A percentile compares a stretch with the other conserved stretches of the same genome.
phyloP scores from a whole-genome alignment of 2,329 filamentous ascomycete species.

The Aaosphaeria pasadenensis region DNA sequence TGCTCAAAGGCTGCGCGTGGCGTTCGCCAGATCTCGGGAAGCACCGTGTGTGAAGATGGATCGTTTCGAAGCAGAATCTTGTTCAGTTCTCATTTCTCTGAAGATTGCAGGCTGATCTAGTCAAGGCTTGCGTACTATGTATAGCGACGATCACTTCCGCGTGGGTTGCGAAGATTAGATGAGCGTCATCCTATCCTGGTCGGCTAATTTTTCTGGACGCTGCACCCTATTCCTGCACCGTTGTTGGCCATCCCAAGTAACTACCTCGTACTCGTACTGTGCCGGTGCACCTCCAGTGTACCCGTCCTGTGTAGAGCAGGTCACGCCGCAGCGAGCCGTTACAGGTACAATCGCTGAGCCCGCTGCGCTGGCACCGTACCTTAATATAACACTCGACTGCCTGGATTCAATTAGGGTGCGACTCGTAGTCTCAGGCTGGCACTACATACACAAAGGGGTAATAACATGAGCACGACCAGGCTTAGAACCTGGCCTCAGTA shows the following conservation, averaged over 20 bases:
- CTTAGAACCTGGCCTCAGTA: not conserved
- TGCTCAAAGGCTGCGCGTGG: no score
- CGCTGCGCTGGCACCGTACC: not conserved
- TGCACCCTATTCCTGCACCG: not conserved
- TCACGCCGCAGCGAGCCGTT: not conserved
- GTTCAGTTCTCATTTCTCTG: not conserved
- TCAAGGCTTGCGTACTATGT: not conserved
- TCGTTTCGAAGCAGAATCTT: no score
- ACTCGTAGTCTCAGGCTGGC: not conserved
- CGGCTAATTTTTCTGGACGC: not conserved
- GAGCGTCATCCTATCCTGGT: no score
- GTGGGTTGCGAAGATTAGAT: no score
- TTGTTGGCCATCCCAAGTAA: not conserved
- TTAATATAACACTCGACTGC: not conserved
- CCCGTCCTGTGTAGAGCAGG: not conserved
- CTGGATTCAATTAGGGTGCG: not conserved
- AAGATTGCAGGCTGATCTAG: not conserved
- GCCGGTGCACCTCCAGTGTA: not conserved
- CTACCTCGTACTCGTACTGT: not conserved
- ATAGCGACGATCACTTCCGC: not conserved
- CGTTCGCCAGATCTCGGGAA: no score
- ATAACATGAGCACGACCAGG: not conserved
- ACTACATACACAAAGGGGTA: no score
- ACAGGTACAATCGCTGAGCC: not conserved
- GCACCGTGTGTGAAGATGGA: no score